Evolutionary conservation across 2,329 filamentous ascomycete species (phyloP), one percentile per base, ranked within the genome.

Genomic region (Pseudogymnoascus sp.): DNA sequence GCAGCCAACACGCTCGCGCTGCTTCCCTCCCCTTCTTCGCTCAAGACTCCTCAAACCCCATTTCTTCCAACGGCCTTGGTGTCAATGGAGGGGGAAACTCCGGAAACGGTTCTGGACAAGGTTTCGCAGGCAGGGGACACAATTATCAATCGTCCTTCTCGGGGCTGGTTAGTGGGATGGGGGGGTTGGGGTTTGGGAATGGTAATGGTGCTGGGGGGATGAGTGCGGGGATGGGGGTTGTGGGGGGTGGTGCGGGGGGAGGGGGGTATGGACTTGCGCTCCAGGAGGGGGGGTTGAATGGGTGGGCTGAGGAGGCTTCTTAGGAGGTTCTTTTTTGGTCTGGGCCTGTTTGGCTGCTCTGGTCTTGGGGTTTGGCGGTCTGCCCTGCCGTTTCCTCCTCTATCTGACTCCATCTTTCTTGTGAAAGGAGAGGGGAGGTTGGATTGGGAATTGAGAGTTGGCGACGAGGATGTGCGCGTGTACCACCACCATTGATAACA

Each of bases 21-120:
- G 91, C 97, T 65, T 96, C 92, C 73, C 79, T 99, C 71, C 94
- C 94, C 1, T 85, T 83, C 4, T 81, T 89, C 62, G 85, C 84
- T 0, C 83, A 82, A 14, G 84, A 85, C 62, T 83, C 86, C 74
- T 31, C 28, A 0, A 86, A 86, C 62, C 82, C 82, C 47, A 79
- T 79, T 63, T 80, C 77, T 73, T 78, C 79, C 42, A 78, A 77
- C 69, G 79, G 79, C 67, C 72, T 78, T 18, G 76, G 78, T 16
- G 50, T n/a, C 4, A 67, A 68, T 50, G 65, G 70, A 44, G 67
- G 65, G 14, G 47, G 11, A 12, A 65, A 67, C 37, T 4, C 8
- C 37, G 65, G 63, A 64, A 81, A 82, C 42, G 71, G 69, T 40
- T 70, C 68, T 60, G 69, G 69, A 25, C 68, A 70, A 73, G 50